Evolutionary conservation across 2,329 filamentous ascomycete genomes (phyloP), one percentile per base, ranked within the genome.

Genomic region (Myotisia sp.): DNA sequence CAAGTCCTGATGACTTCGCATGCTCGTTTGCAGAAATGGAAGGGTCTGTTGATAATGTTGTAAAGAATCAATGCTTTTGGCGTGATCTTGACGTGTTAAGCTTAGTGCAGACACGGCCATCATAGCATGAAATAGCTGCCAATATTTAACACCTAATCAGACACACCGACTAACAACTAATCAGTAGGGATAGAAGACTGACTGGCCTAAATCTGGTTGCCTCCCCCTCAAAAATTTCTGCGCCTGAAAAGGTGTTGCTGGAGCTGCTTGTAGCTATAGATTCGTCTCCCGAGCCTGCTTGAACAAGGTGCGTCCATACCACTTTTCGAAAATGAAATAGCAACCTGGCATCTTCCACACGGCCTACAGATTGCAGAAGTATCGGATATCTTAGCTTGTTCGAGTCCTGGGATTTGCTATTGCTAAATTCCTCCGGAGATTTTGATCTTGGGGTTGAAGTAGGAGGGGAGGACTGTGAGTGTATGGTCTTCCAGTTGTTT

Each of bases 51-150:
- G 62, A 43, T 73, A 71, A 44, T 71, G 66, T 40, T 70, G 63
- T 29, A 70, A 51, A 7, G 65, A 63, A 42, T 67, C 60, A 37
- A 69, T 55, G 34, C 60, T 57, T 34, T 62, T 58, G 18, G 58
- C 55, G 18, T 55, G 59, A 20, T 62, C 59, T 42, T 56, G 61
- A 34, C 63, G 59, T 14, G 62, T 59, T 27, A 70, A 54, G 44
- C 65, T 68, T 27, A 71, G 57, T 12, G 66, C 66, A 16, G 66
- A 67, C n/a, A 74, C 51, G 3, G 69, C 68, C 56, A 70, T 69
- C 42, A 74, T 70, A 5, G 70, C 68, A 46, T 72, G 65, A 31
- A 66, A 64, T 35, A 73, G 59, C 67, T 70, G 23, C 18, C 19
- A 16, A 20, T 23, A 19, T n/a, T n/a, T n/a, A n/a, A n/a, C n/a